Percentiles rank a stretch among this genome's conserved stretches.
phyloP scores from a whole-genome alignment of 2,329 filamentous ascomycete species.

The Tolypocladium tundrense region DNA sequence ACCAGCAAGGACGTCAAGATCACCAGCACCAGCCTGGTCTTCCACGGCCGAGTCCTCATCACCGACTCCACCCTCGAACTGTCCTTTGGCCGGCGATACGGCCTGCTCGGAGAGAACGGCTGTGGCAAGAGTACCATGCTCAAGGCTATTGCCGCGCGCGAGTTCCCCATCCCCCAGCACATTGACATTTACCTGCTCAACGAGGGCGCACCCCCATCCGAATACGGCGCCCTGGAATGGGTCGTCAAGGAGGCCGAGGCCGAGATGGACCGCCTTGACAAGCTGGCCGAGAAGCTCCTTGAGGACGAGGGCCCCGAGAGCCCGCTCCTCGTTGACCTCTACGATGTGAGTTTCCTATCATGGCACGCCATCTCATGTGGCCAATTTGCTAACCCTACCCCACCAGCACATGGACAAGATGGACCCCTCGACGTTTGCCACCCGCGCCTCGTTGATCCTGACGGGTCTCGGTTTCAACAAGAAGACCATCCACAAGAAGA shows the following conservation, averaged over 20 bases:
- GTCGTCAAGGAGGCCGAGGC: slow-evolving; percentile 90
- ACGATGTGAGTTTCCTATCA: slow-evolving; percentile 58
- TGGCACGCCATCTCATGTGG: not conserved
- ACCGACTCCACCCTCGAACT: slow-evolving; percentile 90
- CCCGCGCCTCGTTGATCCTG: slow-evolving; percentile 88
- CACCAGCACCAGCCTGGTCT: slow-evolving; percentile 83
- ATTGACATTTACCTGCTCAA: slow-evolving; percentile 98
- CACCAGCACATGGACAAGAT: slow-evolving; percentile 89
- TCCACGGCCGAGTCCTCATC: slow-evolving; percentile 95
- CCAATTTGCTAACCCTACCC: not conserved
- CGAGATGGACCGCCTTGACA: slow-evolving; percentile 85
- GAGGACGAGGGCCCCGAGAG: slow-evolving; percentile 89
- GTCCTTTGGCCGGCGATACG: slow-evolving; percentile 86
- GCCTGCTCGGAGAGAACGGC: slow-evolving; percentile 94
- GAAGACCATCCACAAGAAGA: slow-evolving; percentile 95
- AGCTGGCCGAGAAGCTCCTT: slow-evolving; percentile 77
- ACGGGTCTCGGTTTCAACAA: slow-evolving; percentile 99
- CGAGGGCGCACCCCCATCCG: slow-evolving; percentile 83
- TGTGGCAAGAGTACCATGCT: slow-evolving; percentile 98
- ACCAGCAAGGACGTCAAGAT: slow-evolving; percentile 95
- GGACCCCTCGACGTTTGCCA: slow-evolving; percentile 95
- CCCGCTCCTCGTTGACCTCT: slow-evolving; percentile 83
- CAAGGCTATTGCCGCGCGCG: slow-evolving; percentile 86
- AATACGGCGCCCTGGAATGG: slow-evolving; percentile 91
- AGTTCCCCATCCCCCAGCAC: slow-evolving; percentile 92